Base-by-base conservation (phyloP, 2,329 filamentous ascomycete species). In the Stemphylium lycopersici region DNA sequence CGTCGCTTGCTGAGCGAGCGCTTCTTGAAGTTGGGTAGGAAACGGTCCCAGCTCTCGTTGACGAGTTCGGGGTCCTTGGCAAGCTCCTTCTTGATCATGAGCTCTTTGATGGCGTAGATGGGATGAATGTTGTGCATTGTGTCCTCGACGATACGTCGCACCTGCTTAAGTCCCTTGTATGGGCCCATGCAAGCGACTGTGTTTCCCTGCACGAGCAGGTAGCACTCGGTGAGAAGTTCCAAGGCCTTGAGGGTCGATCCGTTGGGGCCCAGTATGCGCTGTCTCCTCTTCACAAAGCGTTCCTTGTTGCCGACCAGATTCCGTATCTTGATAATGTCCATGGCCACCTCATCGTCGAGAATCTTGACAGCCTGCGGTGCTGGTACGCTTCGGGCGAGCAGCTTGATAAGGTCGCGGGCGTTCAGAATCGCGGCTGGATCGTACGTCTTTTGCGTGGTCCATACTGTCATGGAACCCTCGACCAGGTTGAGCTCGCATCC, bases 21-120 rank as follows among this genome's bases (percentile, higher is more conserved):
- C 82, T 90, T 96, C 85, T 96, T 96, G 82, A 98, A 98, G 75
- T 99, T 92, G 45, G 95, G 95, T 46, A 99, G 82, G 80, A 98
- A 99, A 15, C 93, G 86, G 69, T 96, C 92, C 93, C 93, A 99
- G 75, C 87, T 95, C 79, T 98, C 93, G 65, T 89, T 86, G 46
- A 87, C 90, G 18, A 98, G 83, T 38, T 89, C 88, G 0, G 92
- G 91, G 69, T 96, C 91, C 78, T 96, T 96, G 53, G 89, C 90
- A 16, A 96, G 83, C 77, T 96, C 93, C 15, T 90, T 87, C 79
- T 95, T 96, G 75, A 96, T 95, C 91, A 96, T 95, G 62, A 95
- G 82, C 75, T 93, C 89, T 78, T 99, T 98, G 78, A 99, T 96
- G 63, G 96, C 91, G 78, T 99, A 90, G 66, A 90, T 90, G 1